Base-by-base conservation (phyloP, 495 filamentous ascomycete species). In the Friedmanniomyces simplex region DNA sequence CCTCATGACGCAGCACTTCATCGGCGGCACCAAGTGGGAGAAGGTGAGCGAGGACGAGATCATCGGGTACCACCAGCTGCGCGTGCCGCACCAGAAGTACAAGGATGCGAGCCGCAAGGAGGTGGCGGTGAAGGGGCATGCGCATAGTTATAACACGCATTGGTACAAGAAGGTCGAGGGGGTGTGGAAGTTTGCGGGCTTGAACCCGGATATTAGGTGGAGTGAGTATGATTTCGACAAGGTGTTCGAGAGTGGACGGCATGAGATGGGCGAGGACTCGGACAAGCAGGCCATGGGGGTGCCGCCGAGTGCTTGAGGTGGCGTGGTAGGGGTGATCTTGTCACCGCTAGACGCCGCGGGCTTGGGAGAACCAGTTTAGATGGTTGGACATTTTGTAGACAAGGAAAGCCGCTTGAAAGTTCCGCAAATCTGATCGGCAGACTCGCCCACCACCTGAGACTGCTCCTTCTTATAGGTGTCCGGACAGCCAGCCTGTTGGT, bases 181-280 rank as follows among this genome's bases (percentile, higher is more conserved):
- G 5, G 79, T 82, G 56, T 91, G 87, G 87, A 91, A 89, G 72
- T 88, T 89, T 69, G 85, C 86, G 1, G 87, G 87, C 1, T 71
- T 91, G 51, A 73, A 76, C 66, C 87, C 87, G 1, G 74, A 80
- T 49, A 85, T 91, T 55, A 71, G 82, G 42, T 91, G 83, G 84
- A 73, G 70, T 60, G 87, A 91, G 75, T 79, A 82, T 64, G 81
- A 86, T 45, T 87, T 87, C 53, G 71, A 73, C 58, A 68, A 71
- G 67, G 71, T 73, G 43, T 73, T 73, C 58, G 66, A 63, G 22
- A 54, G 54, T 24, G 71, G 71, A 1, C 50, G 71, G 25, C 63
- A 70, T 18, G 50, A 59, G 39, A 62, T 71, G 55, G 68, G 69
- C 20, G 71, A 73, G 54, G 37, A 60, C 1, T 11, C 36, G 14